phyloP scores from a whole-genome alignment of 768 basidiomycete species.

The Lyophyllum shimeji region DNA sequence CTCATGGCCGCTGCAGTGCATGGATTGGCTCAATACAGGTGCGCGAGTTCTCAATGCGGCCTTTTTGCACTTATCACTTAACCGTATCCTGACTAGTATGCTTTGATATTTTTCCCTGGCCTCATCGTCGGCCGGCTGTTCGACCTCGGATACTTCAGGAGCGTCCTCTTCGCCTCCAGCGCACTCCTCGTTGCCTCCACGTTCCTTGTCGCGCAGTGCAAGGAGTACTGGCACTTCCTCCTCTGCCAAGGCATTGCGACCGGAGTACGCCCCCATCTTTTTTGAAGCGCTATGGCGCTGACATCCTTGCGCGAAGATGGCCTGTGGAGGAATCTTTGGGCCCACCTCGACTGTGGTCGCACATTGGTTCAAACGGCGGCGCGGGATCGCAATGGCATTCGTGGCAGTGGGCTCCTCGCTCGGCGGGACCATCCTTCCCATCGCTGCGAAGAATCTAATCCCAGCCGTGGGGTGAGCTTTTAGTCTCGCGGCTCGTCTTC shows the following conservation, averaged over 20 bases:
- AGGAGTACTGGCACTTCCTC: constrained; percentile 74
- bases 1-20: constrained; percentile 42
- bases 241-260: constrained; percentile 70
- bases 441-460: constrained; percentile 56
- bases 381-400: constrained; percentile 58
- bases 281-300: neutral
- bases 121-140: constrained; percentile 66
- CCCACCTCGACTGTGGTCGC: constrained; percentile 58
- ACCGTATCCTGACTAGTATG: constrained; percentile 40
- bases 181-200: constrained; percentile 53
- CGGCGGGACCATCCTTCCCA: constrained; percentile 70
- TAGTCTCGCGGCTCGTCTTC: neutral
- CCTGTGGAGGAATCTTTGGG: constrained; percentile 61
- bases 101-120: constrained; percentile 61
- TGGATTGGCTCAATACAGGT: constrained; percentile 84
- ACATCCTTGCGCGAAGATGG: constrained; percentile 29
- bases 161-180: constrained; percentile 48
- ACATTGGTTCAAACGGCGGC: constrained; percentile 71
- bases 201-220: constrained; percentile 70
- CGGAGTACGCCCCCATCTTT: constrained; percentile 45
- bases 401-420: constrained; percentile 65
- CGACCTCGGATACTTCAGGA: constrained; percentile 67
- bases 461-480: constrained; percentile 39
- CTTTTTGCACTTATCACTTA: neutral
- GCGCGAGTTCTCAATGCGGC: neutral